Percentiles rank a stretch among this genome's conserved stretches.
Evolutionary conservation across 2,329 filamentous ascomycete genomes (phyloP).

Genomic region (Fusarium virguliforme): DNA sequence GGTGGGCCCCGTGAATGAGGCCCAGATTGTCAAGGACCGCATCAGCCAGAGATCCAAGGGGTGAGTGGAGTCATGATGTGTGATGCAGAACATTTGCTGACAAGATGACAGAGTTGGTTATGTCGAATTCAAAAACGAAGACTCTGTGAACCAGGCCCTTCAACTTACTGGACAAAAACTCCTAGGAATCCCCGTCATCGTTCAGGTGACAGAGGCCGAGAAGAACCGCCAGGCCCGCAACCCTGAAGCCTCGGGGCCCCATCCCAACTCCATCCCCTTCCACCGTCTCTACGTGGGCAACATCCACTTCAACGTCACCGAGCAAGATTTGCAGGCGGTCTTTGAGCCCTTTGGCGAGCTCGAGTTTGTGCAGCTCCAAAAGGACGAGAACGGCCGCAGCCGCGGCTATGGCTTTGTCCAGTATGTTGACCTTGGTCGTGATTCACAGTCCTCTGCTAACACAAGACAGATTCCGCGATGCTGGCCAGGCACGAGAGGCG

Average conservation of each 20-base stretch:
- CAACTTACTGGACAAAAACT: constrained; percentile 99
- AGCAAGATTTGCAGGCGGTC: constrained; percentile 94
- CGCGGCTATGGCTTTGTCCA: constrained; percentile 99
- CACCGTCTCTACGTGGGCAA: constrained; percentile 99
- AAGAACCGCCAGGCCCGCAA: constrained; percentile 98
- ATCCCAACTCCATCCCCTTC: constrained; percentile 91
- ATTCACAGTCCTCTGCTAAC: constrained; percentile 54
- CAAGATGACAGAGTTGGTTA: constrained; percentile 88
- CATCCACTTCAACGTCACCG: constrained; percentile 99
- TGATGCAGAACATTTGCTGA: constrained; percentile 12
- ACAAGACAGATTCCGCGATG: constrained; percentile 83
- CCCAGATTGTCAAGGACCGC: constrained; percentile 98
- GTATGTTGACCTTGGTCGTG: constrained; percentile 70
- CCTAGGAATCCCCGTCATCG: constrained; percentile 98
- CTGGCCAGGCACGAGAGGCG: constrained; percentile 91
- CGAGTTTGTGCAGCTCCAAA: constrained; percentile 97
- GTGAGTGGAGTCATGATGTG: constrained; percentile 69
- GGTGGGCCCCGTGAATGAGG: constrained; percentile 94
- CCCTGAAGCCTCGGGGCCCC: constrained; percentile 76
- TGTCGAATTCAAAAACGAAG: constrained; percentile 98
- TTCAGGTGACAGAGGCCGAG: constrained; percentile 97
- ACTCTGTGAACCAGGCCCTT: constrained; percentile 92
- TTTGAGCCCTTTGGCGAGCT: constrained; percentile 98
- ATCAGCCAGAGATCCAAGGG: constrained; percentile 98
- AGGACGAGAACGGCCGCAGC: constrained; percentile 91